Conservation (phyloP, 371 early-diverging fungal genomes). For the Synchytrium microbalum region DNA sequence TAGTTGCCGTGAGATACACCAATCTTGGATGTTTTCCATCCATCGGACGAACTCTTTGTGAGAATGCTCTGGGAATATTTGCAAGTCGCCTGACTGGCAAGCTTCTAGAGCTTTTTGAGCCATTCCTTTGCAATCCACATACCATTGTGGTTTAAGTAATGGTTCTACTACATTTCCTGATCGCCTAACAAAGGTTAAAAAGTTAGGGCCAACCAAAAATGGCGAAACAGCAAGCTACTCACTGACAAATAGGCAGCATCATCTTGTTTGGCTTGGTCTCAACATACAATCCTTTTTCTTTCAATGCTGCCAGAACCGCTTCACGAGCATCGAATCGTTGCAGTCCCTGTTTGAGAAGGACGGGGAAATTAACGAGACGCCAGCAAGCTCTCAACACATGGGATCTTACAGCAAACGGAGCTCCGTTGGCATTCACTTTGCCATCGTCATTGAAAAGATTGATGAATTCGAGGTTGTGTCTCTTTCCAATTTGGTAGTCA, state of each 20-base stretch:
- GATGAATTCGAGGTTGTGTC: slow-evolving; percentile 87
- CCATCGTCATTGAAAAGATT: slow-evolving; percentile 96
- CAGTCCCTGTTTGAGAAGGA: slow-evolving; percentile 47
- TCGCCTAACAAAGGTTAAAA: slow-evolving; percentile 59
- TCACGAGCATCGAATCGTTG: slow-evolving; percentile 96
- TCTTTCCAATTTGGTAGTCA: slow-evolving; percentile 97
- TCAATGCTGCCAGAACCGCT: slow-evolving; percentile 78
- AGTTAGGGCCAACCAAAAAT: not conserved
- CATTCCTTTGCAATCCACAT: slow-evolving; percentile 90
- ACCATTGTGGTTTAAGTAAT: slow-evolving; percentile 99
- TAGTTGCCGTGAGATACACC: slow-evolving; percentile 99
- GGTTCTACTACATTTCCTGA: slow-evolving; percentile 98
- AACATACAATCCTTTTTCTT: slow-evolving; percentile 81
- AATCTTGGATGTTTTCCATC: slow-evolving; percentile 95
- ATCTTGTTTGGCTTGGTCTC: slow-evolving; percentile 87
- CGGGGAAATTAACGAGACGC: not conserved
- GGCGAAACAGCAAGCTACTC: not conserved
- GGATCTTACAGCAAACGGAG: slow-evolving; percentile 43
- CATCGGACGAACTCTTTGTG: slow-evolving; percentile 95
- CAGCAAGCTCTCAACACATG: not conserved
- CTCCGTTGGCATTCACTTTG: slow-evolving; percentile 82
- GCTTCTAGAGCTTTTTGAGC: slow-evolving; percentile 77
- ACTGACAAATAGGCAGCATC: slow-evolving; percentile 82
- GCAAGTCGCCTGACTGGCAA: slow-evolving; percentile 76
- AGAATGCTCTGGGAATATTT: slow-evolving; percentile 83